phyloP scores from a whole-genome alignment of 257 asterid genomes.

The Jaltomata sinuosa region DNA sequence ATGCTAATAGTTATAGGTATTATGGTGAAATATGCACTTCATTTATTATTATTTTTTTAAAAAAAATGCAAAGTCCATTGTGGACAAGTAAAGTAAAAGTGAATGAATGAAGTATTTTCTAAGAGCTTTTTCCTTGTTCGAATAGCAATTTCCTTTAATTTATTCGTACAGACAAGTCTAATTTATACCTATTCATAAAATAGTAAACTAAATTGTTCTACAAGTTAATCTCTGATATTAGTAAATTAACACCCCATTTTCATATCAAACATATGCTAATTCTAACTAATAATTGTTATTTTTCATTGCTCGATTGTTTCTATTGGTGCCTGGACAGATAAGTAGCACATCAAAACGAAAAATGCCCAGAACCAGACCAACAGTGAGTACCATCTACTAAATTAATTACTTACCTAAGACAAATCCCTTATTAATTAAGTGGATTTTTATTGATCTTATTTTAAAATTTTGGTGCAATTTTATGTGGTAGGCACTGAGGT shows the following conservation, averaged over 20 bases:
- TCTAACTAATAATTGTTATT: neutral
- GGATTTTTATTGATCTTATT: neutral
- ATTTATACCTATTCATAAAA: neutral
- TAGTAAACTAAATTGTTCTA: neutral
- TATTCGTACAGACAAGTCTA: neutral
- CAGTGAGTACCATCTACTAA: conserved; percentile 18
- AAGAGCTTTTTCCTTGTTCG: neutral
- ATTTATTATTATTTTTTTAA: neutral
- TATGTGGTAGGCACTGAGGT: conserved; percentile 35
- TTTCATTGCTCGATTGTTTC: neutral
- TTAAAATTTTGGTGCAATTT: neutral
- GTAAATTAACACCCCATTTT: neutral
- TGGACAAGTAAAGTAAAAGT: neutral
- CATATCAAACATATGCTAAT: neutral
- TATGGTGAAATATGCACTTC: neutral
- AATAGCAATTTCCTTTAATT: neutral
- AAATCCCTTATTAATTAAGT: neutral
- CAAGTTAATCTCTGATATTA: neutral
- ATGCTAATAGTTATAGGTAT: too few species aligned
- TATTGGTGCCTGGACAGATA: conserved; percentile 4
- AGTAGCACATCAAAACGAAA: conserved; percentile 7
- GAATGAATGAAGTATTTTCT: neutral
- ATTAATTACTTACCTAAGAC: neutral
- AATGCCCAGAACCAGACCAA: conserved; percentile 43
- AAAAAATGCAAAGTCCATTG: neutral